Evolutionary conservation across 306 rosid genomes (phyloP), one percentile per base, ranked within the genome.

Genomic region (Elaeagnus macrophylla): DNA sequence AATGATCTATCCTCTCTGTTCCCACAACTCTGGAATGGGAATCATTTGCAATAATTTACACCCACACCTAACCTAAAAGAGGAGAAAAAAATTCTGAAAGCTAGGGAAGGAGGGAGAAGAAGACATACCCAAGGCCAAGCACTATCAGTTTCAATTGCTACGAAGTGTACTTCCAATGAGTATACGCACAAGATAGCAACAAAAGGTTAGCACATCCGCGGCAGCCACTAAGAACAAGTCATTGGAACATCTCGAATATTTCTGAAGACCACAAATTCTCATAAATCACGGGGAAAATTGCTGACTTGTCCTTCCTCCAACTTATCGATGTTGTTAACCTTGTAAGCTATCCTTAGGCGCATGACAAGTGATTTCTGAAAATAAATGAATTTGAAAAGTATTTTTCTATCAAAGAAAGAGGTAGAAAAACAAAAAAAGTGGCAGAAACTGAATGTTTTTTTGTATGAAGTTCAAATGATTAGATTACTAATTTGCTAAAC

Each of bases 331-430:
- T 83, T 77, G 72, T 93, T 81, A 64, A 66, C 51, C 84, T 87
- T 87, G 89, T 84, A 93, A 15, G 96, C 89, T 71, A 84, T 87
- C 81, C 94, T 80, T 70, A 81, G 60, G 57, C 96, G 96, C 99
- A 93, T 93, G 72, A 93, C 77, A 18, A 87, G 89, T 52, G 86
- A 74, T 87, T 93, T 93, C 99, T 93, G 95, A 78, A 66, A 25
- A 72, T 5, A 18, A 39, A 60, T 2, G 25, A 35, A 10, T 51
- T 13, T 57, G 51, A 48, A 40, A 48, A 64, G 65, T 25, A 5
- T 25, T 25, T 25, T 25, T 25, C 32, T 25, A 1, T 25, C 32
- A 25, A 25, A 25, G 32, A 25, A 25, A 2, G 4, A 25, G 32
- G 32, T 3, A 25, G 32, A 25, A 25, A 25, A 25, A 25, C 32